Percentiles rank a stretch among this genome's conserved stretches.
phyloP scores from a whole-genome alignment of 805 yeast species.

The Jamesozyma piceae region DNA sequence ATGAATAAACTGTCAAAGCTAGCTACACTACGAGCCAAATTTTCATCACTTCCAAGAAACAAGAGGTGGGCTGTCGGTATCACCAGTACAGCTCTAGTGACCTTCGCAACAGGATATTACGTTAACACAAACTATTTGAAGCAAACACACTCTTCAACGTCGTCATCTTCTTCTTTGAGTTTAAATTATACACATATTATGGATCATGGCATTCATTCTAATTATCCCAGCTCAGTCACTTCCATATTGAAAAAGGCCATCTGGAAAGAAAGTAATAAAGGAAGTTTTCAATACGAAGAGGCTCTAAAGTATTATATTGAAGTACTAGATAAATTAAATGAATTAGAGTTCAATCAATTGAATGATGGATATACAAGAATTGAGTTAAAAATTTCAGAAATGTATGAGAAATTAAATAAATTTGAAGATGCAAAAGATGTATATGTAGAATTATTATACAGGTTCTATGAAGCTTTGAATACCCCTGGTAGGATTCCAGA shows the following conservation, averaged over 20 bases:
- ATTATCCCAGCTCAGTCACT: constrained; percentile 3
- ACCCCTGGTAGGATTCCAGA: constrained; percentile 30
- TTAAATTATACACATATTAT: background rate
- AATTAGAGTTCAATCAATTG: constrained; percentile 40
- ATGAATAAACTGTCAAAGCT: background rate
- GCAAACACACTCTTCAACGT: background rate
- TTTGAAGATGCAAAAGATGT: constrained; percentile 53
- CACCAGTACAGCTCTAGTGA: background rate
- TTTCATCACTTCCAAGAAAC: background rate
- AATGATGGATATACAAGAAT: constrained; percentile 84
- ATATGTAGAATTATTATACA: constrained; percentile 56
- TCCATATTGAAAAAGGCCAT: constrained; percentile 52
- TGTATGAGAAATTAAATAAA: constrained; percentile 65
- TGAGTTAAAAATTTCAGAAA: constrained; percentile 77
- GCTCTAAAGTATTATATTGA: constrained; percentile 68
- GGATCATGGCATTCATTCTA: background rate
- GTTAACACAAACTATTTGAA: background rate
- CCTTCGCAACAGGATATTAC: constrained; percentile 2
- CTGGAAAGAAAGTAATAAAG: constrained; percentile 74
- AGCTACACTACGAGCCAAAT: background rate
- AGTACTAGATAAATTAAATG: constrained; percentile 41
- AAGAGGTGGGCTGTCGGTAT: background rate
- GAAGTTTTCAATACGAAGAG: constrained; percentile 41
- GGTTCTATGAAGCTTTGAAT: constrained; percentile 47
- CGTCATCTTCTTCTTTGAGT: background rate